Percentiles rank a stretch among this genome's conserved stretches.
Conservation (phyloP, 129 eudicot genomes). For the carrot (Daucus carota) region DH1_v3.0 NC_030381.2:35944001-35944500, state of each 20-base stretch:
- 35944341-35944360: background rate
- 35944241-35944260: background rate
- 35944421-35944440: background rate
- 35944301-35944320: conserved; percentile 3
- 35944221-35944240: background rate
- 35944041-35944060: too few species aligned
- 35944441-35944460: too few species aligned
- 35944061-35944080: background rate
- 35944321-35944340: background rate
- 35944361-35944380: background rate
- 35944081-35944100: background rate
- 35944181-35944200: background rate
- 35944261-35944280: background rate
- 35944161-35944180: background rate
- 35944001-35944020: background rate
- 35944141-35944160: background rate
- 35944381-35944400: background rate
- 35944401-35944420: background rate
- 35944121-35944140: too few species aligned
- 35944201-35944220: background rate
- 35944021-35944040: background rate
- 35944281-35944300: background rate
- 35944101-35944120: too few species aligned
- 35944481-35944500: background rate
- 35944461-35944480: background rate